Conservation (phyloP, 257 asterid genomes). For the Paraleonurus japonicus region DNA sequence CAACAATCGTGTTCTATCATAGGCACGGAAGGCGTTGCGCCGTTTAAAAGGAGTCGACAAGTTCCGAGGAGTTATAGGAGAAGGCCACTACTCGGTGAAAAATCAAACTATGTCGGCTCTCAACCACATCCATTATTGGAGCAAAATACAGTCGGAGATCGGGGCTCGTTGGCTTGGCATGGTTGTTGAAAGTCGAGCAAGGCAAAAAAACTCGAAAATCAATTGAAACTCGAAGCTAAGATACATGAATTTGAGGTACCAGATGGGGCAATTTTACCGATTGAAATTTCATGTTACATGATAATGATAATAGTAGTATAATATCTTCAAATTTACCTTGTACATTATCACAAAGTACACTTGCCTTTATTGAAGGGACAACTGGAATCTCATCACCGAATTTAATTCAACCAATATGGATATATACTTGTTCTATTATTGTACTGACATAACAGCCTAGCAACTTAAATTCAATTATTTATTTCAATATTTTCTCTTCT, state of each 20-base stretch:
- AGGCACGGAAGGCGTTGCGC: conserved; percentile 53
- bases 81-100: conserved; percentile 33
- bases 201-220: conserved; percentile 61
- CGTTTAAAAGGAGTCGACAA: conserved; percentile 45
- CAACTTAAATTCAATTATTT: background rate
- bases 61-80: conserved; percentile 41
- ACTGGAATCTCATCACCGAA: conserved; percentile 10
- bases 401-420: conserved; percentile 6
- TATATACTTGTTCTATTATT: conserved; percentile 8
- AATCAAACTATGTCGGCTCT: conserved; percentile 53
- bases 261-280: no score
- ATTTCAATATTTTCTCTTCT: background rate
- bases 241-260: conserved; percentile 75
- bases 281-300: no score
- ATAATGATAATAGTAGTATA: no score
- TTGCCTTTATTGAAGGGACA: conserved; percentile 24
- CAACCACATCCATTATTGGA: conserved; percentile 64
- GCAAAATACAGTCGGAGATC: conserved; percentile 60
- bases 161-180: conserved; percentile 52
- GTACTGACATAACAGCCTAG: conserved; percentile 20
- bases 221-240: conserved; percentile 63
- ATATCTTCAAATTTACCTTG: no score
- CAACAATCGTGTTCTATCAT: background rate
- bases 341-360: background rate
- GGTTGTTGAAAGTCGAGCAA: conserved; percentile 50